These are phyloP conservation scores for Lentinula boryana DNA, from an alignment of 768 basidiomycete species.

Conservation along the genomic window DNA sequence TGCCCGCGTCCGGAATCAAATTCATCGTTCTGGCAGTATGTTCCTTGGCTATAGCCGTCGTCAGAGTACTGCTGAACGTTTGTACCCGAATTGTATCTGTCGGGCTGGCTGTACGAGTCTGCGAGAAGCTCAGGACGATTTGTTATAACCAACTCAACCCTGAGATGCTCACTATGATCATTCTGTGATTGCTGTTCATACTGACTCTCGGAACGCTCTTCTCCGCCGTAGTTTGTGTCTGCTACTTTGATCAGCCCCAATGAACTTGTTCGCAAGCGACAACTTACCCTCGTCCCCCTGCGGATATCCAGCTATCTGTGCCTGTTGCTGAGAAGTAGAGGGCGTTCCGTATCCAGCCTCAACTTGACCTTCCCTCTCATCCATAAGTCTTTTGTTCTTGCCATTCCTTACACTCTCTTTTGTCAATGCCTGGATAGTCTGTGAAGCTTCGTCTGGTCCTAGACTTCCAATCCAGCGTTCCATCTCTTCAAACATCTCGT, in stretches of 20 bases:
- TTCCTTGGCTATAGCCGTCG: neutral
- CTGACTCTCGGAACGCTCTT: neutral
- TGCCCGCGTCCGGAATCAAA: constrained; percentile 2
- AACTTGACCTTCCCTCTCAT: constrained; percentile 31
- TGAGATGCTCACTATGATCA: neutral
- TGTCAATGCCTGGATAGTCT: constrained; percentile 43
- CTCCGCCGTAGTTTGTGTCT: constrained; percentile 1
- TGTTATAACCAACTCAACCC: neutral
- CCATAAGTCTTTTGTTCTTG: constrained; percentile 51
- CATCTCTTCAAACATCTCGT: constrained; percentile 53
- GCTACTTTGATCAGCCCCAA: neutral
- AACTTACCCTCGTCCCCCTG: neutral
- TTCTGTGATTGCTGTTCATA: constrained; percentile 5
- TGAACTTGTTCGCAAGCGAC: neutral
- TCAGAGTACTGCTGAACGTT: neutral
- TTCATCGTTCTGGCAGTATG: neutral
- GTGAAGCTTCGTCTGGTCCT: constrained; percentile 33
- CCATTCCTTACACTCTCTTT: constrained; percentile 55
- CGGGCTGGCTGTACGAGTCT: neutral
- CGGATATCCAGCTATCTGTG: constrained; percentile 3
- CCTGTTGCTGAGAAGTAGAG: neutral
- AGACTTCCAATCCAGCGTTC: constrained; percentile 47
- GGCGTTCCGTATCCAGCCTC: constrained; percentile 34
- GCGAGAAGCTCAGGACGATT: neutral
- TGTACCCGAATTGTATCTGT: neutral